Base-by-base conservation (phyloP, 306 rosid species). In the Rubus idaeus region DNA sequence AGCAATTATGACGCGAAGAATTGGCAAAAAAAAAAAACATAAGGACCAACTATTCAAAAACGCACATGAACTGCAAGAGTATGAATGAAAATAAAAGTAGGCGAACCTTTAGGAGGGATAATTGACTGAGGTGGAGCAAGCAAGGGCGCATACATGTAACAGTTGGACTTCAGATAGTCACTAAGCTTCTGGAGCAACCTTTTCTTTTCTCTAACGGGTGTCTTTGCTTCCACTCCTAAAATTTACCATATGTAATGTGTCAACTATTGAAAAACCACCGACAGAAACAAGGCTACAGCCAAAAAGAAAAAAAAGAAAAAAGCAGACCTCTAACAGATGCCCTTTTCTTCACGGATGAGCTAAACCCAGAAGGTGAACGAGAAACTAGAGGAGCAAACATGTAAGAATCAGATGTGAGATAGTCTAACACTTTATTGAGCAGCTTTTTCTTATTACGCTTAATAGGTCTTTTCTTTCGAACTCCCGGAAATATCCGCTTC, bases 311-410 rank as follows among this genome's bases (percentile, higher is more conserved):
- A 7, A 42, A 11, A 0, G 16, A 23, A 37, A 23, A 17, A 50
- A 21, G 35, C 12, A 18, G 61, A 84, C 90, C 87, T 81, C 61
- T 14, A 69, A 72, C 37, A 50, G 82, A 55, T 63, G 88, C 70
- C 58, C 18, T 42, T 8, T 75, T 21, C 40, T 60, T 5, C 41
- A 66, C 41, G 72, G 75, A 65, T 16, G 79, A 68, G 78, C 57
- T 26, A 55, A 70, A 70, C 39, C 9, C 35, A 8, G 70, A 41
- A 37, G 78, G 82, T 35, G 44, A 69, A 45, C 82, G 71, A 65
- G 90, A 88, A 39, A 86, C 41, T 1, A 90, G 71, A 78, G 94
- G 89, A 68, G 93, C 94, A 83, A 87, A 94, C 82, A 86, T 73
- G 89, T 78, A 87, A 39, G 79, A 80, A 66, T 94, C 91, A 20